Conservation (phyloP, 768 basidiomycete species). For the Baorangia bicolor region DNA sequence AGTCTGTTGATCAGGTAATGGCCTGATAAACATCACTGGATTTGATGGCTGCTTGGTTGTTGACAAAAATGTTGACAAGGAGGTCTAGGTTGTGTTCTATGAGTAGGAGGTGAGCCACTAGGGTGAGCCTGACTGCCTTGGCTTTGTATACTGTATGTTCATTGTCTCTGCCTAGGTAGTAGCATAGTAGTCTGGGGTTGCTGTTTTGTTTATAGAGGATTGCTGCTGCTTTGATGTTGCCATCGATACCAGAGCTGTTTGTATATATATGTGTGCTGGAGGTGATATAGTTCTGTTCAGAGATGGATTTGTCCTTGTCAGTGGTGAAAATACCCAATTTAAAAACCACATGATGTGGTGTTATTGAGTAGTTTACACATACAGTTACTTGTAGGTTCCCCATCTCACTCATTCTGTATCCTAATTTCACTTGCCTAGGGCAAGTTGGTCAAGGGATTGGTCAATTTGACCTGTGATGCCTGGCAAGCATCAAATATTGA, state of each 20-base stretch:
- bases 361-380: no score
- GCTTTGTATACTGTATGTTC: neutral
- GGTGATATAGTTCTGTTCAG: no score
- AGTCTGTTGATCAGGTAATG: neutral
- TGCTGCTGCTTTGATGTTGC: neutral
- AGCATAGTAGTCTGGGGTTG: neutral
- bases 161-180: neutral
- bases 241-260: neutral
- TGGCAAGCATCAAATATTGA: no score
- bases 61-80: neutral
- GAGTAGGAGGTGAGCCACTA: neutral
- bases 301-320: no score
- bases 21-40: neutral
- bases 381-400: no score
- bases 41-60: constrained; percentile 1
- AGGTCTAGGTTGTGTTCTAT: neutral
- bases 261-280: neutral
- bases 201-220: neutral
- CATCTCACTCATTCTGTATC: no score
- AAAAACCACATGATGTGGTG: no score
- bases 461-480: no score
- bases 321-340: no score
- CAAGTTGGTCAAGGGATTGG: no score
- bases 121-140: neutral
- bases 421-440: no score